Conservation (phyloP, 768 basidiomycete genomes). For the Lentinula boryana region DNA sequence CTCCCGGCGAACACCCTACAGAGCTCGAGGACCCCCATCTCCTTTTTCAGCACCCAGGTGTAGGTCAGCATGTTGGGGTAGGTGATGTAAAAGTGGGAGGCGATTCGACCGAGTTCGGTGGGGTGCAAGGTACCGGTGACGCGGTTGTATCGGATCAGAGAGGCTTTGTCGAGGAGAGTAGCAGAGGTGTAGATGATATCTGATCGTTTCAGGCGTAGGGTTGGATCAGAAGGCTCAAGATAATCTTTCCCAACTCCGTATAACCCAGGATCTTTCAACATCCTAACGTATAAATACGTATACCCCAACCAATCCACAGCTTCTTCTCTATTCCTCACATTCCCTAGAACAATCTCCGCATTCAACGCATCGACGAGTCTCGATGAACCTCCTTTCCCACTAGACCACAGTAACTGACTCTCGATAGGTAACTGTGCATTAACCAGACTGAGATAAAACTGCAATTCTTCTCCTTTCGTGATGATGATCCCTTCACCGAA, state of each 20-base stretch:
- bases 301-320: slow-evolving; percentile 97
- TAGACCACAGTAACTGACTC: slow-evolving; percentile 68
- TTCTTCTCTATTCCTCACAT: slow-evolving; percentile 91
- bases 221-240: slow-evolving; percentile 58
- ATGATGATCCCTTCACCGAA: slow-evolving; percentile 96
- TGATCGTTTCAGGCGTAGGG: slow-evolving; percentile 86
- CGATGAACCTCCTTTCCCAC: background rate
- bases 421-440: slow-evolving; percentile 99
- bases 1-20: slow-evolving; percentile 95
- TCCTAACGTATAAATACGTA: slow-evolving; percentile 73
- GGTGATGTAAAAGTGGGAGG: slow-evolving; percentile 93
- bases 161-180: slow-evolving; percentile 88
- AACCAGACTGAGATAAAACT: slow-evolving; percentile 92
- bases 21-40: slow-evolving; percentile 84
- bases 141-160: slow-evolving; percentile 91
- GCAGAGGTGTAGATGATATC: slow-evolving; percentile 95
- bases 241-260: background rate
- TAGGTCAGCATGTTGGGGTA: slow-evolving; percentile 96
- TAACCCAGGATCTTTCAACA: background rate
- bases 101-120: slow-evolving; percentile 90
- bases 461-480: slow-evolving; percentile 94
- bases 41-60: slow-evolving; percentile 86
- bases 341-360: slow-evolving; percentile 94
- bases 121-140: slow-evolving; percentile 83
- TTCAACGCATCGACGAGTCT: slow-evolving; percentile 94